Percentiles rank a stretch among this genome's conserved stretches.
Evolutionary conservation across 164 flowering plant genomes (phyloP).

Genomic region (Protea cynaroides): DNA sequence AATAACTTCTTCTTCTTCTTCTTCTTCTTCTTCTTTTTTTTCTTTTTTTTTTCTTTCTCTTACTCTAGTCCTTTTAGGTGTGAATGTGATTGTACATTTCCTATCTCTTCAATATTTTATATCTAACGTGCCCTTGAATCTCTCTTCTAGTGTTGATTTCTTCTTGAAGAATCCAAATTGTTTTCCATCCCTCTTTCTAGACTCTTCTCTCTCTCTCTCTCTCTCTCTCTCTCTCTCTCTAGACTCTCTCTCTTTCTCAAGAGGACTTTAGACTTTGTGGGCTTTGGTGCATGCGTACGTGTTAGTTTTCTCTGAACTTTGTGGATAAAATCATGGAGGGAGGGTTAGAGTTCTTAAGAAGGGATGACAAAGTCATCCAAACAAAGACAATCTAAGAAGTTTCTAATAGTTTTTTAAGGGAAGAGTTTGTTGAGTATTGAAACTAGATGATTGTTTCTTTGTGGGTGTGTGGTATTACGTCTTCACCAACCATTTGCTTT

Average conservation of each 20-base stretch:
- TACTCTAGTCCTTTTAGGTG: too few relatives aligned
- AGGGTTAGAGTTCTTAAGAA: not conserved
- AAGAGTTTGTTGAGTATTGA: not conserved
- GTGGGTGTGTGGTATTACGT: not conserved
- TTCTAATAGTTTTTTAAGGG: not conserved
- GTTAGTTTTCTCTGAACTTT: not conserved
- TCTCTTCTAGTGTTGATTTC: not conserved
- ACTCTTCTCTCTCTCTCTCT: not conserved
- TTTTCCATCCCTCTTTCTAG: too few relatives aligned
- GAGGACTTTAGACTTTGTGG: not conserved
- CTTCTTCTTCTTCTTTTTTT: too few relatives aligned
- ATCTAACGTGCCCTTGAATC: not conserved
- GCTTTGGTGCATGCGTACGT: not conserved
- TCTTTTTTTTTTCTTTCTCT: too few relatives aligned
- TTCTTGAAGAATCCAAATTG: not conserved
- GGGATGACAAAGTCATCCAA: not conserved
- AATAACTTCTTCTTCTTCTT: too few relatives aligned
- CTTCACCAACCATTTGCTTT: too few relatives aligned
- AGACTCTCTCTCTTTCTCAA: not conserved
- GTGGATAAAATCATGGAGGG: not conserved
- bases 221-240: not conserved
- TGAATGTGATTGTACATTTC: too few relatives aligned
- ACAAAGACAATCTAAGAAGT: not conserved
- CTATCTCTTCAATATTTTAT: not conserved
- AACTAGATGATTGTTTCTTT: not conserved